These are phyloP conservation scores for Coemansia guatemalensis DNA, from an alignment of 192 early-diverging fungal species.

Conservation along the genomic window DNA sequence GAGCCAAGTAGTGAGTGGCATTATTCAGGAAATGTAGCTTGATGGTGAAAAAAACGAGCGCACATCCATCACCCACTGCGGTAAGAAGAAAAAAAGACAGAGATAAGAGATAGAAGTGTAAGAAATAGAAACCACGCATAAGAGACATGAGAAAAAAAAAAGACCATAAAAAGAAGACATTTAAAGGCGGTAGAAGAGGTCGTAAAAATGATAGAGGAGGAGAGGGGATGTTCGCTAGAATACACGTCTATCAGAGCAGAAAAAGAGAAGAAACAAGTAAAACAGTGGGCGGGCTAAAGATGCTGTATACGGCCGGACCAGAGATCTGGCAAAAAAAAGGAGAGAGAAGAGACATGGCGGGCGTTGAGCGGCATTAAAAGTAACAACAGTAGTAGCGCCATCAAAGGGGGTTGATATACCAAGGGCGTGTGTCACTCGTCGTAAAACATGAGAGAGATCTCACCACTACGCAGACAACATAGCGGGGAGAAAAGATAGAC, in stretches of 20 bases:
- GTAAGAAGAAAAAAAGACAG: conserved; percentile 12
- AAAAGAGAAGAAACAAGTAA: conserved; percentile 15
- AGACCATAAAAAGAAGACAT: conserved; percentile 5
- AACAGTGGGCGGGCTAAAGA: conserved; percentile 1
- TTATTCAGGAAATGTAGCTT: conserved; percentile 8
- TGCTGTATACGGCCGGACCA: conserved; percentile 2
- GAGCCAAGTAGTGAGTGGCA: conserved; percentile 8
- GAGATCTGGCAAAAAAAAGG: not conserved
- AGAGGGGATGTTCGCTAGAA: conserved; percentile 30
- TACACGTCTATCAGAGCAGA: conserved; percentile 46
- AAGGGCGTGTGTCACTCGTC: not conserved
- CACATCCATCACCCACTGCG: not conserved
- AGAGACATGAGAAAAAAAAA: conserved; percentile 4
- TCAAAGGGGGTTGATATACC: not conserved
- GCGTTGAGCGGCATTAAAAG: not conserved
- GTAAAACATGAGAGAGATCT: not conserved
- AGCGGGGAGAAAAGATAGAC: not conserved
- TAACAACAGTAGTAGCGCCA: not conserved
- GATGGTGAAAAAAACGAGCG: conserved; percentile 6
- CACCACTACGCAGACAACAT: not conserved
- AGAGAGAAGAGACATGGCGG: not conserved
- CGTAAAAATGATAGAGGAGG: conserved; percentile 1
- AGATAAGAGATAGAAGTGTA: conserved; percentile 5
- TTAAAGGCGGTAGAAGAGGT: conserved; percentile 4
- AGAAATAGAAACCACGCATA: conserved; percentile 8